Percentiles rank a stretch among this genome's conserved stretches.
Evolutionary conservation across 495 filamentous ascomycete species (phyloP).

Genomic region (Coniosporium apollinis): DNA sequence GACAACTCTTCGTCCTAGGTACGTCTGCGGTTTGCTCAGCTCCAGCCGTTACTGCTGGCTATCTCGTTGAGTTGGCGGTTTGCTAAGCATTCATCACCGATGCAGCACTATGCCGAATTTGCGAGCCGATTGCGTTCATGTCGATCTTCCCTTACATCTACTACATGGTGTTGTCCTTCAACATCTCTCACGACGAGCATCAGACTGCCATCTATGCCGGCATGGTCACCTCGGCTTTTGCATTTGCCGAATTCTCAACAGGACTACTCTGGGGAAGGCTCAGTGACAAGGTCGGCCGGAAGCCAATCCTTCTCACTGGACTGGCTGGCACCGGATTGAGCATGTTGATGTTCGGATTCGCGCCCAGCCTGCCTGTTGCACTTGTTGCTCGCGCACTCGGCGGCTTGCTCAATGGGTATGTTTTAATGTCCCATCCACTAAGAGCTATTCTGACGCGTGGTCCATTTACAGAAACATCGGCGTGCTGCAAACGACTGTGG

Average conservation of each 20-base stretch:
- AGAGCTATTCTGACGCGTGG: constrained; percentile 1
- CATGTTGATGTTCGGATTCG: constrained; percentile 87
- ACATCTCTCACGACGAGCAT: constrained; percentile 58
- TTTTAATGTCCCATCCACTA: constrained; percentile 5
- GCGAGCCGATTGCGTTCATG: constrained; percentile 98
- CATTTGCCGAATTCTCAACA: constrained; percentile 84
- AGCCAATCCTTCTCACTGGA: constrained; percentile 79
- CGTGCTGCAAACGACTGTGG: constrained; percentile 87
- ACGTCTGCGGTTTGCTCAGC: neutral
- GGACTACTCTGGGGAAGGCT: constrained; percentile 83
- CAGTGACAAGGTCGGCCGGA: constrained; percentile 83
- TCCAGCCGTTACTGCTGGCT: neutral
- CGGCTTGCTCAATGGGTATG: constrained; percentile 79
- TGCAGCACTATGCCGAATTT: constrained; percentile 79
- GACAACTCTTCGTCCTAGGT: constrained; percentile 15
- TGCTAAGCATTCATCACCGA: neutral
- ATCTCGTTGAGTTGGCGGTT: neutral
- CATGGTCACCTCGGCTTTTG: constrained; percentile 93
- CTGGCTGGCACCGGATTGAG: constrained; percentile 80
- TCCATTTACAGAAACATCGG: constrained; percentile 52
- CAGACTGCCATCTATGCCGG: constrained; percentile 86
- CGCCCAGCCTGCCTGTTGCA: constrained; percentile 65
- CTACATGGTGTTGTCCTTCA: constrained; percentile 89
- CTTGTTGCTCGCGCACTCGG: constrained; percentile 78
- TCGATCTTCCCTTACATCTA: constrained; percentile 98